phyloP scores from a whole-genome alignment of 176 grass and related monocot genomes.

The Zoysia pacifica region DNA sequence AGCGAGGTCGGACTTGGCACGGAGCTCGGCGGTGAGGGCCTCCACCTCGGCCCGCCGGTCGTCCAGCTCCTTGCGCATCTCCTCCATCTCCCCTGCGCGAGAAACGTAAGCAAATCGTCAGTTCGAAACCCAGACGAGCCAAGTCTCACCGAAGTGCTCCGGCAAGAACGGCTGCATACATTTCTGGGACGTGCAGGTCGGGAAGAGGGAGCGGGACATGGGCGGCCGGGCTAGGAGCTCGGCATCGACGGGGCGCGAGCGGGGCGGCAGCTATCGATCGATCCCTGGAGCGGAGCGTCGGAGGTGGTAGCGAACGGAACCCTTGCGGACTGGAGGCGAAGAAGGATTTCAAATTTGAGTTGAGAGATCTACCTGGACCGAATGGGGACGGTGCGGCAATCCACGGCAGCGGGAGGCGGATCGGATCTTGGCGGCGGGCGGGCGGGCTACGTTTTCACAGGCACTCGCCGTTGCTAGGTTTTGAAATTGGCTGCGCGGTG shows the following conservation, averaged over 20 bases:
- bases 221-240: slow-evolving; percentile 10
- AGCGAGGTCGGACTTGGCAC: slow-evolving; percentile 50
- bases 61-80: slow-evolving; percentile 58
- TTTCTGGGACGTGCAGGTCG: slow-evolving; percentile 55
- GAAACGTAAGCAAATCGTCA: neutral
- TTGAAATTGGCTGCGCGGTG: slow-evolving; percentile 38
- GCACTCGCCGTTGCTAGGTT: slow-evolving; percentile 16
- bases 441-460: slow-evolving; percentile 14
- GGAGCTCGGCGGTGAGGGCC: slow-evolving; percentile 49
- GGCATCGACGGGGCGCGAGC: slow-evolving; percentile 11
- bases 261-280: neutral
- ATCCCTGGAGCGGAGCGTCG: neutral
- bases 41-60: slow-evolving; percentile 56
- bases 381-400: neutral
- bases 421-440: slow-evolving; percentile 26
- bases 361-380: slow-evolving; percentile 22
- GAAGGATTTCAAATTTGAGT: slow-evolving; percentile 42
- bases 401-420: slow-evolving; percentile 19
- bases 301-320: neutral
- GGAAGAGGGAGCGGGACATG: slow-evolving; percentile 61
- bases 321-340: slow-evolving; percentile 13
- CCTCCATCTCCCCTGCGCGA: slow-evolving; percentile 49
- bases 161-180: slow-evolving; percentile 6
- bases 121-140: neutral
- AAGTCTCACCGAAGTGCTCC: neutral